Evolutionary conservation across 495 filamentous ascomycete genomes (phyloP).

Genomic region (Astrothelium subdiscretum): DNA sequence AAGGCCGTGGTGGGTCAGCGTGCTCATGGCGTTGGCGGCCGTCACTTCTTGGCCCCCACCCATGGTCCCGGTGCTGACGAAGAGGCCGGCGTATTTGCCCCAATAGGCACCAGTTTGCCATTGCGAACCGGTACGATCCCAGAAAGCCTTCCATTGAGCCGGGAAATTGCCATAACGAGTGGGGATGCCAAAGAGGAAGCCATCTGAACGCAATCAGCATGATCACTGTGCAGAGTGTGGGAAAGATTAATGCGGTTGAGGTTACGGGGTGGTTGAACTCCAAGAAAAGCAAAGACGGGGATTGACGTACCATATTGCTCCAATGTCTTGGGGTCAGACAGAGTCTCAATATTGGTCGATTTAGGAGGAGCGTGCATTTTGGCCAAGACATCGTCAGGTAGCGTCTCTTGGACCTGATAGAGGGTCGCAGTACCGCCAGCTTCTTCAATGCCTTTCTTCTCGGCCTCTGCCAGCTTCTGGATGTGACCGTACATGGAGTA

Average conservation of each 20-base stretch:
- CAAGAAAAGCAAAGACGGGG: neutral
- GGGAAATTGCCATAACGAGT: conserved; percentile 99
- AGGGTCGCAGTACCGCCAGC: conserved; percentile 70
- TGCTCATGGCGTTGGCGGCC: conserved; percentile 69
- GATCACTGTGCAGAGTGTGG: too few relatives aligned
- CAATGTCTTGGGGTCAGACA: conserved; percentile 43
- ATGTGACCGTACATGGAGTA: conserved; percentile 98
- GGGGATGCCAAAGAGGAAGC: conserved; percentile 87
- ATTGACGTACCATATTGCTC: conserved; percentile 11
- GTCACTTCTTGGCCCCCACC: conserved; percentile 95
- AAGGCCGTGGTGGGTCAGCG: conserved; percentile 85
- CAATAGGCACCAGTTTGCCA: conserved; percentile 54
- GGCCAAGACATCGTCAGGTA: conserved; percentile 64
- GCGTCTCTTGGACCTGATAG: conserved; percentile 86
- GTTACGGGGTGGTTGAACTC: too few relatives aligned
- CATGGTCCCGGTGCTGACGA: conserved; percentile 68
- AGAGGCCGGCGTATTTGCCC: conserved; percentile 88
- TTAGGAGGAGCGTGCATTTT: conserved; percentile 88
- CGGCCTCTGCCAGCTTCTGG: conserved; percentile 69
- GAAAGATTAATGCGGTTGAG: too few relatives aligned
- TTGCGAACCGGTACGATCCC: conserved; percentile 59
- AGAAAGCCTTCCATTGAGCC: conserved; percentile 89
- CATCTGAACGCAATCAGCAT: conserved; percentile 40
- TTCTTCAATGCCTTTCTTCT: conserved; percentile 79
- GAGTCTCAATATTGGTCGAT: conserved; percentile 49